Base-by-base conservation (phyloP, 371 early-diverging fungal species). In the Mortierella polycephala region DNA sequence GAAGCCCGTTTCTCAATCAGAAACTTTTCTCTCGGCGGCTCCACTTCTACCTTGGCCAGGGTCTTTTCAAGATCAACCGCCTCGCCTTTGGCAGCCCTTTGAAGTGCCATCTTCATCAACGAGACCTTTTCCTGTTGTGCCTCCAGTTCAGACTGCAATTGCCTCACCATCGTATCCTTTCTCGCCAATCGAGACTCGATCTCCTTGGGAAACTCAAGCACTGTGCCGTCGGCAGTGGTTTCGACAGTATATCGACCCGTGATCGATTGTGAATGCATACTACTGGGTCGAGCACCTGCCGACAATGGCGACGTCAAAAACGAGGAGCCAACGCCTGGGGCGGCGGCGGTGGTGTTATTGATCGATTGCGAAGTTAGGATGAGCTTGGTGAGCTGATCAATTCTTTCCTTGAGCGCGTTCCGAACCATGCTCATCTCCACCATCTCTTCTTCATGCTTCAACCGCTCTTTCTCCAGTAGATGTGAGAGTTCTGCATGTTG, bases 381-480 rank as follows among this genome's bases (percentile, higher is more conserved):
- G 40, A 95, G 79, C 23, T 90, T 89, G 7, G 95, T 95, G 54
- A 96, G 79, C 58, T 96, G 94, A 45, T 90, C 92, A 59, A 93
- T 91, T 60, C 94, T 79, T 71, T 95, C 95, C 67, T 94, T 95
- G 63, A 95, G 82, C 0, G 93, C 91, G 21, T 90, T 91, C 42
- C 94, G 84, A 12, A 89, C 90, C 72, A 91, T 83, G 59, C 90
- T 87, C 82, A 89, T 84, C 69, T 93, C 93, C 53, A 84, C 82
- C 73, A 95, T 71, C 71, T 94, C 89, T 69, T 95, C 92, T 69
- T 95, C 94, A 71, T 90, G 91, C 83, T 90, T 82, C 67, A 71
- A 21, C 10, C 82, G 73, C 66, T 83, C 81, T 65, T 74, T 69
- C 68, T 81, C 64, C 50, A 83, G 59, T 41, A 76, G 52, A 14